These are phyloP conservation scores for Vitis rotundifolia DNA, from an alignment of 164 flowering plant genomes.

Conservation along the genomic window DNA sequence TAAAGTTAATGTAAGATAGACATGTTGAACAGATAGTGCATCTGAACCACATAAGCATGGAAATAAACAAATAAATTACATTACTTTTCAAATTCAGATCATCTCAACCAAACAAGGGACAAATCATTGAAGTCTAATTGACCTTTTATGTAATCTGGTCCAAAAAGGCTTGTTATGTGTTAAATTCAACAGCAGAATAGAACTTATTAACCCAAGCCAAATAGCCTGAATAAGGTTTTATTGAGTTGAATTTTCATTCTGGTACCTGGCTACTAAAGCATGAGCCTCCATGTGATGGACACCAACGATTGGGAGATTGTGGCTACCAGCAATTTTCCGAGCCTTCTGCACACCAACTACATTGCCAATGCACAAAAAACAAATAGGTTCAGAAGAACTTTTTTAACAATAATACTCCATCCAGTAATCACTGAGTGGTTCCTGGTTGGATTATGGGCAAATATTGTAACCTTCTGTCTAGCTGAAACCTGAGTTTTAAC, in stretches of 20 bases:
- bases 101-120: neutral
- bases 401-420: neutral
- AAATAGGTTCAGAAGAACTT: neutral
- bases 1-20: neutral
- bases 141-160: neutral
- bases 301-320: conserved; percentile 71
- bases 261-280: conserved; percentile 90
- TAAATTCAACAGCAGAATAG: too few relatives aligned
- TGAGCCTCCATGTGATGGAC: conserved; percentile 99
- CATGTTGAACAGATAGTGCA: neutral
- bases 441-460: neutral
- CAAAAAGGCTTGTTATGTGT: too few relatives aligned
- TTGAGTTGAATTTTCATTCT: neutral
- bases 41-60: neutral
- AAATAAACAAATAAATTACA: neutral
- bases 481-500: too few relatives aligned
- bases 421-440: neutral
- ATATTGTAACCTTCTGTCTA: too few relatives aligned
- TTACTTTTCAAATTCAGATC: neutral
- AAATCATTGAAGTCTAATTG: neutral
- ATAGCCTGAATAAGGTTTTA: neutral
- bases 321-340: conserved; percentile 67
- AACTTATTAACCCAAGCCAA: too few relatives aligned
- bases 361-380: conserved; percentile 18
- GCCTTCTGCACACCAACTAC: conserved; percentile 96